phyloP scores from a whole-genome alignment of 2,329 filamentous ascomycete species.

The Tolypocladium album region DNA sequence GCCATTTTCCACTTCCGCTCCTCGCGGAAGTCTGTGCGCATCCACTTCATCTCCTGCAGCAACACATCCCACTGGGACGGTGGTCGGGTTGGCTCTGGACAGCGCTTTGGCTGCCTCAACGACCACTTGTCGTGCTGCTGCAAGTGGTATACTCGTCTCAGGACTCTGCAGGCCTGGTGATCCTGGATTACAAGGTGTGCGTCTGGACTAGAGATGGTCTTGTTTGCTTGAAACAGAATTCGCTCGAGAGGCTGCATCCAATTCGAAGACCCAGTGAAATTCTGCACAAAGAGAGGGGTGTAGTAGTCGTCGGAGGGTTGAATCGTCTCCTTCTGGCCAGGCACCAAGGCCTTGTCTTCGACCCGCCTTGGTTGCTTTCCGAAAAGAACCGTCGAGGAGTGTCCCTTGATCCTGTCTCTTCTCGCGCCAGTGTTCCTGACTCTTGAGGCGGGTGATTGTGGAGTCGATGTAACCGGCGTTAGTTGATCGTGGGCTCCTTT shows the following conservation, averaged over 20 bases:
- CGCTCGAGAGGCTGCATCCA: slow-evolving; percentile 58
- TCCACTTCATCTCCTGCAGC: slow-evolving; percentile 91
- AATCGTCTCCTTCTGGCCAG: slow-evolving; percentile 27
- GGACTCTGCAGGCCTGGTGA: slow-evolving; percentile 74
- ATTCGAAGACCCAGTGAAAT: slow-evolving; percentile 41
- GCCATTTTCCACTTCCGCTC: slow-evolving; percentile 90
- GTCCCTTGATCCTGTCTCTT: slow-evolving; percentile 50
- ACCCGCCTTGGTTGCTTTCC: slow-evolving; percentile 49
- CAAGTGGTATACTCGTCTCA: slow-evolving; percentile 79
- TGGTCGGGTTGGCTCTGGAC: slow-evolving; percentile 66
- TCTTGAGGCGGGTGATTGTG: slow-evolving; percentile 28
- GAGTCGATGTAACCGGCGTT: slow-evolving; percentile 31
- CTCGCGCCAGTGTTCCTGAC: slow-evolving; percentile 24
- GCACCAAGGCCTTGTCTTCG: slow-evolving; percentile 34
- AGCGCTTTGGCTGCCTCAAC: slow-evolving; percentile 76
- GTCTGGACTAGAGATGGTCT: slow-evolving; percentile 80
- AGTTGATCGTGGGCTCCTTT: slow-evolving; percentile 22
- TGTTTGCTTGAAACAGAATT: slow-evolving; percentile 72
- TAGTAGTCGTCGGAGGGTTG: slow-evolving; percentile 52
- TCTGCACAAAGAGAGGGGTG: slow-evolving; percentile 49
- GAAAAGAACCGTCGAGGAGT: slow-evolving; percentile 68
- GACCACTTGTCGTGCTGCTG: slow-evolving; percentile 93
- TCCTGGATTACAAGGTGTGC: slow-evolving; percentile 76
- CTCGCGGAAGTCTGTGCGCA: slow-evolving; percentile 91
- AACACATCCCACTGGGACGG: slow-evolving; percentile 77